Evolutionary conservation across 805 yeast genomes (phyloP).

Genomic region (Hanseniaspora nectarophila): DNA sequence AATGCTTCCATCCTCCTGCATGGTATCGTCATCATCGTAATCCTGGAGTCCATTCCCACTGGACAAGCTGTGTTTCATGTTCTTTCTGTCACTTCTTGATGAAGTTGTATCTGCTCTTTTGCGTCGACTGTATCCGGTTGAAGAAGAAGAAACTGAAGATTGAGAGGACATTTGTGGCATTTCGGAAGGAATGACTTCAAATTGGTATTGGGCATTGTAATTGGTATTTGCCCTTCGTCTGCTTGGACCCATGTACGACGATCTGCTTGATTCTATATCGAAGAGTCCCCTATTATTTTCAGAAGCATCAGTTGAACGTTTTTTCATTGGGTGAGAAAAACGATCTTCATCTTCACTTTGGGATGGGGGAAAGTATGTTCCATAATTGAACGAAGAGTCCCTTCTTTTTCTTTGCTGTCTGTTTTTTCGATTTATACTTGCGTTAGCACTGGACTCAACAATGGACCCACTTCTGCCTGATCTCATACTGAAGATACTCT

Average conservation of each 20-base stretch:
- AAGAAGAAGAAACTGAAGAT: background rate
- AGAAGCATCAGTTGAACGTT: background rate
- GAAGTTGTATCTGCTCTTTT: background rate
- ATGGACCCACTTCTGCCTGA: conserved; percentile 1
- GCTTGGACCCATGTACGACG: background rate
- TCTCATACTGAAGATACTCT: background rate
- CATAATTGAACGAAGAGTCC: conserved; percentile 8
- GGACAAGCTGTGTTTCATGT: background rate
- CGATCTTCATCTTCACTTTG: background rate
- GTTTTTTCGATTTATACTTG: background rate
- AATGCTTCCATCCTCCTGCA: background rate
- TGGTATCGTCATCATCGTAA: background rate
- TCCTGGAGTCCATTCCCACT: background rate
- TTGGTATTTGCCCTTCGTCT: background rate
- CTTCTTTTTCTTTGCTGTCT: conserved; percentile 2
- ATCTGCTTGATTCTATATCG: background rate
- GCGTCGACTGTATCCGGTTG: background rate
- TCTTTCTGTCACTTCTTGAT: background rate
- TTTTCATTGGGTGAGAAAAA: background rate
- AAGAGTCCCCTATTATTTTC: background rate
- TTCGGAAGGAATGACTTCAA: conserved; percentile 12
- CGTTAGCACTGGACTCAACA: background rate
- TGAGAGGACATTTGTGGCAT: conserved; percentile 1
- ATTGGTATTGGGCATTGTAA: background rate
- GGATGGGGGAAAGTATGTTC: background rate